Evolutionary conservation across 768 basidiomycete species (phyloP), one percentile per base, ranked within the genome.

Genomic region (Coprinellus aureogranulatus): DNA sequence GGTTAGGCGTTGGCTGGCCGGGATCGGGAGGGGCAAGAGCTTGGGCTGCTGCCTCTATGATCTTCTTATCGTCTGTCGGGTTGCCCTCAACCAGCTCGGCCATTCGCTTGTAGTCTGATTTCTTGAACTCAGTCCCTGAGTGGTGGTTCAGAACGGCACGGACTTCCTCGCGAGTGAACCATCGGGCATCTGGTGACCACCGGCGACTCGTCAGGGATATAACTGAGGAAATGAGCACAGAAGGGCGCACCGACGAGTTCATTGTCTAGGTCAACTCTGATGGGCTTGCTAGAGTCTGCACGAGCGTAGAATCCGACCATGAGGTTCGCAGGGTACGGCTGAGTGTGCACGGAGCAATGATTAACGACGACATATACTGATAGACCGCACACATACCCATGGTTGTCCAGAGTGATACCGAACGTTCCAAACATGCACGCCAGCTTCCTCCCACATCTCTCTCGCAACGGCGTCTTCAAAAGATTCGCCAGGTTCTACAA

Each of bases 401-500:
- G 92, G 92, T 64, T 93, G 91, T 31, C 79, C 83, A 55, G 89
- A 91, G 70, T 94, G 92, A 67, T 96, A 98, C 62, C 78, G 79
- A 25, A 94, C 81, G 61, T 92, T 81, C 76, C 87, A 88, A 23
- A 92, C 91, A 47, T 80, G 82, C n/a, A 98, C 81, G 3, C 96
- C 96, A 2, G 92, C 91, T 70, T 98, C 96, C 70, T 99, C 96
- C 87, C 92, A 92, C 70, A 96, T 88, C 71, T 98, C 96, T 39
- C 96, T 81, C 53, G 82, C 78, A 28, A 98, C 94, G 2, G 95
- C 89, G 63, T 98, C 94, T 67, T 99, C 96, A 61, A 97, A 89
- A 0, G 90, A 85, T 70, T 99, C 96, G 10, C 90, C 94, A 4
- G 94, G 93, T 69, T 98, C 96, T 45, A 95, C 82, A 68, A 98